A percentile compares a stretch with the other conserved stretches of the same genome.
Conservation (phyloP, 805 yeast species). For the Wickerhamiella parazyma region DNA sequence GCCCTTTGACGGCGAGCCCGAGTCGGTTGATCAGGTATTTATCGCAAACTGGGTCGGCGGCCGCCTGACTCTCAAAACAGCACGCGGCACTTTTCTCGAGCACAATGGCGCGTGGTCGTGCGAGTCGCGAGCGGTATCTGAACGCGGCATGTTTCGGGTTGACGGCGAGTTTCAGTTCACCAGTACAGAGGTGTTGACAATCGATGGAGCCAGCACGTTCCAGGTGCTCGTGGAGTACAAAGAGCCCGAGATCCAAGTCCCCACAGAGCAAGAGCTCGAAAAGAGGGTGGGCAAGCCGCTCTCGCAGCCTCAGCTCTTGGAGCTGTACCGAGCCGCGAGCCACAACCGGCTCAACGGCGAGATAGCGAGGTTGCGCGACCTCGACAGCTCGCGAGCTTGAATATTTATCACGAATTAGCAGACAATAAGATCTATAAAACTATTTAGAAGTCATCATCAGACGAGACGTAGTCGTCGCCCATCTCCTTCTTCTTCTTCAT, state of each 20-base stretch:
- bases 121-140: neutral
- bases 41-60: neutral
- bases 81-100: neutral
- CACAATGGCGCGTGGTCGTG: neutral
- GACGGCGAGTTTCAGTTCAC: neutral
- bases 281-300: neutral
- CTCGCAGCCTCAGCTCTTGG: neutral
- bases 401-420: too few relatives aligned
- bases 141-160: neutral
- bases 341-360: too few relatives aligned
- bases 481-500: constrained; percentile 99
- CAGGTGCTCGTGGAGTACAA: neutral
- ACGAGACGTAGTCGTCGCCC: constrained; percentile 98
- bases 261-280: neutral
- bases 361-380: too few relatives aligned
- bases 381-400: too few relatives aligned
- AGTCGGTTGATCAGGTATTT: neutral
- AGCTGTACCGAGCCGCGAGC: neutral
- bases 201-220: neutral
- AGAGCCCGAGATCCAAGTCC: neutral
- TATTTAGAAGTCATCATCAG: constrained; percentile 71
- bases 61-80: neutral
- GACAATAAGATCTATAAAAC: neutral
- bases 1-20: neutral
- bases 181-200: neutral